Conservation (phyloP, 257 asterid genomes). For the Knoxia roxburghii region DNA sequence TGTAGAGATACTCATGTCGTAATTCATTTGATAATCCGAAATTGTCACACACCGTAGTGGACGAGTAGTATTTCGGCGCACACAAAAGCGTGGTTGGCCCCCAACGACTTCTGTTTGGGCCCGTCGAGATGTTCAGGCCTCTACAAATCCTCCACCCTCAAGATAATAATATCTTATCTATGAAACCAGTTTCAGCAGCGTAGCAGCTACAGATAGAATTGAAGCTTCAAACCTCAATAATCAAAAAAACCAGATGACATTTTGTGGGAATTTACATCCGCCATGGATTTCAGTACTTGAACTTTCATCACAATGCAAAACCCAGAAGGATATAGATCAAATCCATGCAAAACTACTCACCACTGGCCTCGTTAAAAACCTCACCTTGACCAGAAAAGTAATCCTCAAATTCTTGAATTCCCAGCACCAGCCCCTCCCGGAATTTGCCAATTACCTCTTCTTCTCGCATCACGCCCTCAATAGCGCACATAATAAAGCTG, state of each 20-base stretch:
- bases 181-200: not conserved
- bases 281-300: slow-evolving; percentile 49
- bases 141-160: too few species aligned
- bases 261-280: slow-evolving; percentile 39
- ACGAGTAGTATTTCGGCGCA: too few species aligned
- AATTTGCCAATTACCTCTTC: slow-evolving; percentile 54
- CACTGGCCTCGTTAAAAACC: slow-evolving; percentile 52
- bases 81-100: too few species aligned
- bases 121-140: too few species aligned
- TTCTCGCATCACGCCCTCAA: slow-evolving; percentile 19
- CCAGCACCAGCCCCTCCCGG: slow-evolving; percentile 30
- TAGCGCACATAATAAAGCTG: slow-evolving; percentile 21
- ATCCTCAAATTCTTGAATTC: slow-evolving; percentile 47
- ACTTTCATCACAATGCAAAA: slow-evolving; percentile 47
- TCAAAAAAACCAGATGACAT: slow-evolving; percentile 30
- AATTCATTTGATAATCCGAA: too few species aligned
- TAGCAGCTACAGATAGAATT: not conserved
- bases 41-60: too few species aligned
- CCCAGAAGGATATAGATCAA: slow-evolving; percentile 53
- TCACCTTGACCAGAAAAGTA: slow-evolving; percentile 42
- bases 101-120: too few species aligned
- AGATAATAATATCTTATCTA: too few species aligned
- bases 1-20: too few species aligned
- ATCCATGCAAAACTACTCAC: slow-evolving; percentile 58
- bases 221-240: slow-evolving; percentile 8